Percentiles rank a stretch among this genome's conserved stretches.
Evolutionary conservation across 352 stramenopile genomes (phyloP).

Genomic region (Globisporangium irregulare): DNA sequence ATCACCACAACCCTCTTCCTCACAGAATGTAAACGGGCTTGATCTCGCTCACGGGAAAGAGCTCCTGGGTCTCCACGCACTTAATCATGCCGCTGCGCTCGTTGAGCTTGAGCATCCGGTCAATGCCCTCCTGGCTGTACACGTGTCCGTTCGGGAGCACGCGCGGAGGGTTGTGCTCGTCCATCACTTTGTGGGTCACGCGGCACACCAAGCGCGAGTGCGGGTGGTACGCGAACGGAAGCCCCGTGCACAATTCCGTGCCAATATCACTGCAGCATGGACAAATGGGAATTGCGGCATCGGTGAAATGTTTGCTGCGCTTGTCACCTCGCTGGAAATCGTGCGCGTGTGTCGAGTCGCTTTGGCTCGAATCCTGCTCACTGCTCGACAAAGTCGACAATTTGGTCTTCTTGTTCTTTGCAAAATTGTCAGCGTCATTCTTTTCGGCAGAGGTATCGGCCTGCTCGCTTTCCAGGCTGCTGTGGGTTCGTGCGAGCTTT

Average conservation of each 20-base stretch:
- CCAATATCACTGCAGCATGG: constrained; percentile 75
- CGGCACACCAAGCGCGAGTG: constrained; percentile 81
- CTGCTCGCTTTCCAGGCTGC: constrained; percentile 21
- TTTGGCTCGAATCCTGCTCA: background rate
- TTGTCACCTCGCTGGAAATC: constrained; percentile 10
- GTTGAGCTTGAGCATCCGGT: constrained; percentile 38
- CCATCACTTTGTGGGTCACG: constrained; percentile 76
- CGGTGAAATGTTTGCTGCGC: constrained; percentile 24
- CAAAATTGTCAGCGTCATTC: constrained; percentile 15
- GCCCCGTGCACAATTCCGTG: constrained; percentile 41
- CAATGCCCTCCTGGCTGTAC: constrained; percentile 76
- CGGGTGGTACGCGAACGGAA: constrained; percentile 81
- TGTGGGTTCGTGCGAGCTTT: constrained; percentile 27
- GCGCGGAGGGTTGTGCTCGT: constrained; percentile 81
- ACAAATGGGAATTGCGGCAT: constrained; percentile 47
- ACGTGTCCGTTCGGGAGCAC: constrained; percentile 82
- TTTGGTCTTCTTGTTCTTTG: constrained; percentile 53
- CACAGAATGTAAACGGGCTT: constrained; percentile 82
- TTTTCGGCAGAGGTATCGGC: constrained; percentile 8
- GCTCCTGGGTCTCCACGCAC: constrained; percentile 70
- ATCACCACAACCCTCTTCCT: background rate
- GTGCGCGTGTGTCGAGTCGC: background rate
- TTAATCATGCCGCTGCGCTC: constrained; percentile 52
- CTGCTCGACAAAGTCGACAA: constrained; percentile 9
- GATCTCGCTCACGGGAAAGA: constrained; percentile 53